Percentiles rank a stretch among this genome's conserved stretches.
Evolutionary conservation across 495 filamentous ascomycete genomes (phyloP).

Genomic region (Astrothelium subdiscretum): DNA sequence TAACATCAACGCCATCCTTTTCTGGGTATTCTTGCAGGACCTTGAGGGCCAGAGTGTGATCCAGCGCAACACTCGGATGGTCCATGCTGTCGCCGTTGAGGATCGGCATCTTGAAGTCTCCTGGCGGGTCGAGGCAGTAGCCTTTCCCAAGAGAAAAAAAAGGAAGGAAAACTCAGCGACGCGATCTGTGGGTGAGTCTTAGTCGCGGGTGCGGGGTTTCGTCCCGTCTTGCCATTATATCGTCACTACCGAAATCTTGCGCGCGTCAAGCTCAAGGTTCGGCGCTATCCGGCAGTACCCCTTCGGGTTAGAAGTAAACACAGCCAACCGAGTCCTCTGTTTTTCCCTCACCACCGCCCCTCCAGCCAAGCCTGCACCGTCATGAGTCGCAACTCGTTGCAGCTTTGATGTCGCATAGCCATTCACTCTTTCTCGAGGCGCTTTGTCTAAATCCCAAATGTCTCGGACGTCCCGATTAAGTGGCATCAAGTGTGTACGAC

Average conservation of each 20-base stretch:
- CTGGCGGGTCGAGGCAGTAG: constrained; percentile 39
- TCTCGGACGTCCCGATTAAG: neutral
- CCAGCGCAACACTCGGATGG: constrained; percentile 21
- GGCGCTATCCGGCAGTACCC: neutral
- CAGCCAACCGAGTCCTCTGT: neutral
- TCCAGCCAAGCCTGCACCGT: neutral
- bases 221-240: neutral
- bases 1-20: constrained; percentile 73
- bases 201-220: neutral
- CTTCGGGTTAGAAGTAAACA: neutral
- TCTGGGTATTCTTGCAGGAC: constrained; percentile 62
- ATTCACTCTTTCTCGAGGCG: neutral
- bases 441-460: neutral
- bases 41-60: constrained; percentile 61
- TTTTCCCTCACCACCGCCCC: neutral
- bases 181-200: neutral
- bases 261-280: neutral
- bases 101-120: constrained; percentile 51
- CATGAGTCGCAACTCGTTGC: neutral
- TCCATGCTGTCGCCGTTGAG: constrained; percentile 47
- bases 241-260: neutral
- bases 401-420: neutral
- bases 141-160: constrained; percentile 49
- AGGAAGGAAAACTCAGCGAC: constrained; percentile 14
- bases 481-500: neutral